Conservation (phyloP, 768 basidiomycete genomes). For the Pulveroboletus frians region DNA sequence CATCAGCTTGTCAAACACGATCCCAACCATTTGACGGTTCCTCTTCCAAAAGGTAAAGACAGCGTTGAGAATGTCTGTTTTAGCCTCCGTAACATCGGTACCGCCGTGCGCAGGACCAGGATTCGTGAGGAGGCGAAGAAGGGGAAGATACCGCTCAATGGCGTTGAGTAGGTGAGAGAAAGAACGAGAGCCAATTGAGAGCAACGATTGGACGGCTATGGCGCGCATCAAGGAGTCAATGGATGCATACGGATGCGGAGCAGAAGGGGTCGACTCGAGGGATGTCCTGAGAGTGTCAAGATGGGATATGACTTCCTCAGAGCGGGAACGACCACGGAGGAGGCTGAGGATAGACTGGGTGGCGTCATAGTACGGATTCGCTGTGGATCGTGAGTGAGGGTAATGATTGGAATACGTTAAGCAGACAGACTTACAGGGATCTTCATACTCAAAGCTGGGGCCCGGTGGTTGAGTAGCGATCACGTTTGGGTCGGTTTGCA, state of each 20-base stretch:
- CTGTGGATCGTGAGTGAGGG: constrained; percentile 35
- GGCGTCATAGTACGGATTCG: constrained; percentile 72
- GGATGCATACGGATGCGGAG: constrained; percentile 47
- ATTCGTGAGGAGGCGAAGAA: constrained; percentile 59
- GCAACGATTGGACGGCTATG: constrained; percentile 80
- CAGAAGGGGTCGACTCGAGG: constrained; percentile 51
- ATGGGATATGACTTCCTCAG: constrained; percentile 73
- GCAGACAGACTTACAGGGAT: constrained; percentile 49
- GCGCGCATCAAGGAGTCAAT: constrained; percentile 66
- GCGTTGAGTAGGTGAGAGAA: constrained; percentile 98
- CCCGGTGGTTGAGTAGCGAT: constrained; percentile 71
- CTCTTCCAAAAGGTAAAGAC: constrained; percentile 78
- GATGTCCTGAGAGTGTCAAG: constrained; percentile 65
- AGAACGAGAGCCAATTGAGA: constrained; percentile 89
- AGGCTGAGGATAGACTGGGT: constrained; percentile 74
- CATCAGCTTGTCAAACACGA: constrained; percentile 97
- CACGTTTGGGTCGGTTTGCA: constrained; percentile 62
- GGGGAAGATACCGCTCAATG: constrained; percentile 85
- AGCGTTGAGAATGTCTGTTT: constrained; percentile 65
- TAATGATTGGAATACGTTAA: background rate
- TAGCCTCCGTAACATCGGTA: constrained; percentile 49
- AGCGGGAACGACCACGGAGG: constrained; percentile 74
- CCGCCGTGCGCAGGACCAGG: constrained; percentile 10
- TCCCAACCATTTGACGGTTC: constrained; percentile 81
- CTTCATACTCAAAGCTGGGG: constrained; percentile 79